Evolutionary conservation across 257 asterid genomes (phyloP).

Genomic region (Rehmannia glutinosa): DNA sequence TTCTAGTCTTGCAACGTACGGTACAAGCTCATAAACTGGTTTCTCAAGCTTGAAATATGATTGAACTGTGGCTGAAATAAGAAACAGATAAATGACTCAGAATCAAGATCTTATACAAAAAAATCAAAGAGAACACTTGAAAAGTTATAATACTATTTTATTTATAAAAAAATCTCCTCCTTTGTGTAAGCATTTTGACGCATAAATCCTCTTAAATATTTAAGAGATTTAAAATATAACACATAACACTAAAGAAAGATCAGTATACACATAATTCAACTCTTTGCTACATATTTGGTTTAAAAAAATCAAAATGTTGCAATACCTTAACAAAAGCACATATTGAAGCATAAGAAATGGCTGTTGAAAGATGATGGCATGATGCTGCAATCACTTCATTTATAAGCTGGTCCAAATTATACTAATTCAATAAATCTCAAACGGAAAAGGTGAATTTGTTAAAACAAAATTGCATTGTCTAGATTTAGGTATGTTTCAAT

Average conservation of each 20-base stretch:
- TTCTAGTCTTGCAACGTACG: constrained; percentile 62
- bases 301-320: no score
- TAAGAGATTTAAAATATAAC: not conserved
- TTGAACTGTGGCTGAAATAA: constrained; percentile 68
- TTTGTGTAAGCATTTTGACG: not conserved
- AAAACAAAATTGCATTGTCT: not conserved
- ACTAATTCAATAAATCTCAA: not conserved
- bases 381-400: no score
- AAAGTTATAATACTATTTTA: not conserved
- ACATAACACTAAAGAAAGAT: not conserved
- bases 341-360: no score
- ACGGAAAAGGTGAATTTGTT: not conserved
- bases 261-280: not conserved
- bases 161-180: not conserved
- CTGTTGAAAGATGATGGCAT: no score
- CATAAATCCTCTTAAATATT: not conserved
- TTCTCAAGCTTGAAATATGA: constrained; percentile 65
- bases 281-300: no score
- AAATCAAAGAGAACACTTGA: not conserved
- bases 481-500: not conserved
- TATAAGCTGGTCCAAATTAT: not conserved
- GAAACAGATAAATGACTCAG: constrained; percentile 21
- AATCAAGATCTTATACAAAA: not conserved
- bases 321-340: no score
- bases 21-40: constrained; percentile 61